phyloP scores from a whole-genome alignment of 441 rosid species.

The Metrosideros polymorpha region DNA sequence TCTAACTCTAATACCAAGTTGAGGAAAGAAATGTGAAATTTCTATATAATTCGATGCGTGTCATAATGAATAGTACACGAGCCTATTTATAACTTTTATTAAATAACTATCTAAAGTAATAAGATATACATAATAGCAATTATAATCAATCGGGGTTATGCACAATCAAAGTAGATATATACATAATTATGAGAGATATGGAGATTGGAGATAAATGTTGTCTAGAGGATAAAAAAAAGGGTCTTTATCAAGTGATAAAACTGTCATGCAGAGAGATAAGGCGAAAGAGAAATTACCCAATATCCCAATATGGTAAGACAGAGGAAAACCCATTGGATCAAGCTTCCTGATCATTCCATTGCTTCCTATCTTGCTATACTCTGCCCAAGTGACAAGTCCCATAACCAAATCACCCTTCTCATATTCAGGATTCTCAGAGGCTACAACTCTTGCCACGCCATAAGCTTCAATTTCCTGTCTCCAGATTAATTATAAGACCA shows the following conservation, averaged over 20 bases:
- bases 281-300: constrained; percentile 17
- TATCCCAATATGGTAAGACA: constrained; percentile 41
- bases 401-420: constrained; percentile 37
- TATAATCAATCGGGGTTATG: no score
- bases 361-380: constrained; percentile 31
- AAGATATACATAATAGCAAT: no score
- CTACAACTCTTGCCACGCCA: constrained; percentile 48
- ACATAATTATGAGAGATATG: no score
- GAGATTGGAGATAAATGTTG: no score
- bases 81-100: no score
- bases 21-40: no score
- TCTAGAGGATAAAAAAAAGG: no score
- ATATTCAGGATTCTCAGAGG: constrained; percentile 32
- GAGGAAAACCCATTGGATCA: constrained; percentile 46
- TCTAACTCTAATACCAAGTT: no score
- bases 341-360: constrained; percentile 31
- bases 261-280: not conserved
- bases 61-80: no score
- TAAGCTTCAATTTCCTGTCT: constrained; percentile 29
- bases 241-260: not conserved
- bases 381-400: constrained; percentile 43
- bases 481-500: not conserved
- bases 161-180: no score
- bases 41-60: no score
- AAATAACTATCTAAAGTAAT: no score